phyloP scores from a whole-genome alignment of 148 eudicot genomes.

The Dianthus caryophyllus region DNA sequence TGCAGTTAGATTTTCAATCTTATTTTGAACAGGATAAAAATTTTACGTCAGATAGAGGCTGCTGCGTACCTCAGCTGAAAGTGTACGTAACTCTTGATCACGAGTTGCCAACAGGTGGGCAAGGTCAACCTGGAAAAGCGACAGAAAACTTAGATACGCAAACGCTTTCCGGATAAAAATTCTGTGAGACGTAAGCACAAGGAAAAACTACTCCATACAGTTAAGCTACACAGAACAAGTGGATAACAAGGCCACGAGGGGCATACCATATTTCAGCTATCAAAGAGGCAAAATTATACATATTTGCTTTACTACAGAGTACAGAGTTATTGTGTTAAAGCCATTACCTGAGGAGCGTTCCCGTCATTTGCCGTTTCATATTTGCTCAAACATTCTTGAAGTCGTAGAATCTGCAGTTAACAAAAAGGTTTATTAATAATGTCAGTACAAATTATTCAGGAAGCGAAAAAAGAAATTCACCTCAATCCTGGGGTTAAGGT shows the following conservation, averaged over 20 bases:
- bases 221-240: background rate
- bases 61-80: constrained; percentile 89
- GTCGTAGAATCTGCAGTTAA: constrained; percentile 65
- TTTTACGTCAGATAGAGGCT: background rate
- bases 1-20: background rate
- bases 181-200: background rate
- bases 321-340: background rate
- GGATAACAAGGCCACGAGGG: background rate
- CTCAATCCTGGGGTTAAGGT: background rate
- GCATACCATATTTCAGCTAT: background rate
- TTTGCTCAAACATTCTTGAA: constrained; percentile 96
- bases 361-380: constrained; percentile 78
- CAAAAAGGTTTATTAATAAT: constrained; percentile 10
- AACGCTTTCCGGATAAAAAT: background rate
- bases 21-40: background rate
- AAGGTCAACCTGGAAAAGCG: constrained; percentile 75
- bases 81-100: constrained; percentile 94
- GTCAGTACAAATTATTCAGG: background rate
- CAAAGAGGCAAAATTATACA: background rate
- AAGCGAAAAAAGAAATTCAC: background rate
- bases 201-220: too few species aligned
- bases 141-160: constrained; percentile 6
- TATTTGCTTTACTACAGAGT: background rate
- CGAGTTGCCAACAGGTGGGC: constrained; percentile 96
- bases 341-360: constrained; percentile 79